These are phyloP conservation scores for Echria macrotheca DNA, from an alignment of 495 filamentous ascomycete genomes.

Conservation along the genomic window DNA sequence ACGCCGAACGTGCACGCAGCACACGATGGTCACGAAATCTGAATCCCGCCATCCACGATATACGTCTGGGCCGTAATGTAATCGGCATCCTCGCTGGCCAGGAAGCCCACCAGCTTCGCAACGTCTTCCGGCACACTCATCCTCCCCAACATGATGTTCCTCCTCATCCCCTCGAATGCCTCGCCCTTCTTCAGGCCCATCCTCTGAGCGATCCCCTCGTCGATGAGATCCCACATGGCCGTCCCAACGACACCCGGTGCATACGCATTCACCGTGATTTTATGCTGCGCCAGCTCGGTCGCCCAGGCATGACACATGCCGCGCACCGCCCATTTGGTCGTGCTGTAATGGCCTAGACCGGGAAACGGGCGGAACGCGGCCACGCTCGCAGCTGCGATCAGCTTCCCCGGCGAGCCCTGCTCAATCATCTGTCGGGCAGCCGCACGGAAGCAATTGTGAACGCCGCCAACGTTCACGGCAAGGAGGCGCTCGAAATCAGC, in stretches of 20 bases:
- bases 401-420: conserved; percentile 43
- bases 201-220: conserved; percentile 43
- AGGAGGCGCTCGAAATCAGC: conserved; percentile 46
- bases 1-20: too few species aligned
- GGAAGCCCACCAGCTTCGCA: conserved; percentile 49
- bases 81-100: conserved; percentile 49
- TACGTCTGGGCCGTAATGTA: conserved; percentile 60
- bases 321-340: conserved; percentile 55
- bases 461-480: conserved; percentile 48
- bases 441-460: conserved; percentile 49
- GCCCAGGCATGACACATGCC: conserved; percentile 52
- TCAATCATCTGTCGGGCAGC: conserved; percentile 49
- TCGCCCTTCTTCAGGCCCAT: conserved; percentile 45
- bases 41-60: conserved; percentile 57
- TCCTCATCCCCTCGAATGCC: conserved; percentile 41
- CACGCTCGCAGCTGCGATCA: conserved; percentile 49
- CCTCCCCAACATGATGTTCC: conserved; percentile 46
- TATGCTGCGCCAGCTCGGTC: conserved; percentile 48
- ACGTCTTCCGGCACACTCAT: conserved; percentile 55
- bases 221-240: conserved; percentile 56
- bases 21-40: conserved; percentile 42
- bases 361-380: conserved; percentile 51
- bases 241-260: conserved; percentile 56
- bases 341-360: conserved; percentile 46
- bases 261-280: conserved; percentile 57